phyloP scores from a whole-genome alignment of 1,284 basidiomycete species.

The Apiotrichum brassicae region DNA sequence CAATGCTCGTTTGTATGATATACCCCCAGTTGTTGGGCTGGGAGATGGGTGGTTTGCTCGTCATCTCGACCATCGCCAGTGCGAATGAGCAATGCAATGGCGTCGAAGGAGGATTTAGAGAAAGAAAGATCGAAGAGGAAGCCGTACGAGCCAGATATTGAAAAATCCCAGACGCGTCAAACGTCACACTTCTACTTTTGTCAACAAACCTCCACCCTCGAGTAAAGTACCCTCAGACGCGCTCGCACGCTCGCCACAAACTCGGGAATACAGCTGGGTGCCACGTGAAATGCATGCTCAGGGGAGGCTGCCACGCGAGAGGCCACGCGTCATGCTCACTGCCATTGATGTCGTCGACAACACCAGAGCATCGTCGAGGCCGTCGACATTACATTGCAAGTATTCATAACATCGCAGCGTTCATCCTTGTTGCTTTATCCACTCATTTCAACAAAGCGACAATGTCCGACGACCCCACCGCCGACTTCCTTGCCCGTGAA shows the following conservation, averaged over 20 bases:
- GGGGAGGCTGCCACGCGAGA: too few relatives aligned
- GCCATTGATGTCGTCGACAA: constrained; percentile 2
- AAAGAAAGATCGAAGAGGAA: not conserved
- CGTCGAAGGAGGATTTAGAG: not conserved
- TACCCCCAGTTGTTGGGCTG: not conserved
- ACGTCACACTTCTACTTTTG: too few relatives aligned
- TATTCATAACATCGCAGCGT: too few relatives aligned
- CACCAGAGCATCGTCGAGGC: not conserved
- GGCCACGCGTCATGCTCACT: constrained; percentile 1
- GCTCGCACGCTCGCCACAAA: not conserved
- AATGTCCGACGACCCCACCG: constrained; percentile 47
- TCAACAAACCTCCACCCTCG: not conserved
- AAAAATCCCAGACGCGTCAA: not conserved
- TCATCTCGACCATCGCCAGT: not conserved
- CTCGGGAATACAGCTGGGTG: not conserved
- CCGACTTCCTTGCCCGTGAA: constrained; percentile 47
- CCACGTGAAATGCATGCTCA: constrained; percentile 9
- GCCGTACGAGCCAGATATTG: not conserved
- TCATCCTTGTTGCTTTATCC: too few relatives aligned
- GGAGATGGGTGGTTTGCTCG: not conserved
- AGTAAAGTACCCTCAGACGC: too few relatives aligned
- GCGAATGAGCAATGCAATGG: not conserved
- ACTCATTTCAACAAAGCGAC: too few relatives aligned
- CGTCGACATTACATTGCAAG: too few relatives aligned
- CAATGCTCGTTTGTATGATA: too few relatives aligned